Conservation (phyloP, 768 basidiomycete genomes). For the Phaffia australis region DNA sequence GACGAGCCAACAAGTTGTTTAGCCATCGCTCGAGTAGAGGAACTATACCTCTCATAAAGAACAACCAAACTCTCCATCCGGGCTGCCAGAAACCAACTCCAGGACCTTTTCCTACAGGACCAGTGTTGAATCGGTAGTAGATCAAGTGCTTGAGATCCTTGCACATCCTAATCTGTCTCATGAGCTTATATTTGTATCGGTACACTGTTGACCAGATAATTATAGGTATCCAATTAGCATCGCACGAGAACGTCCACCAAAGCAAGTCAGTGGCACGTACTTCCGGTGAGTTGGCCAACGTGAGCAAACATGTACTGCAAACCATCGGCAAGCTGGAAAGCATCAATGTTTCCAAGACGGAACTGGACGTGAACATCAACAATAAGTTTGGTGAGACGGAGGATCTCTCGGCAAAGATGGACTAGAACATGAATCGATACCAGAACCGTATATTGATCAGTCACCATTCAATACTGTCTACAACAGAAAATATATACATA, state of each 20-base stretch:
- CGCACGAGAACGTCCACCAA: background rate
- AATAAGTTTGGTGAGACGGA: slow-evolving; percentile 93
- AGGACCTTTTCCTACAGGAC: slow-evolving; percentile 97
- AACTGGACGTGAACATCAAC: slow-evolving; percentile 99
- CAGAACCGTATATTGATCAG: background rate
- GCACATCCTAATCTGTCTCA: slow-evolving; percentile 99
- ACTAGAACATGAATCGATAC: background rate
- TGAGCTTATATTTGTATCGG: slow-evolving; percentile 99
- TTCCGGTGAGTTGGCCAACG: slow-evolving; percentile 94
- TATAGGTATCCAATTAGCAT: background rate
- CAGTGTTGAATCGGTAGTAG: slow-evolving; percentile 98
- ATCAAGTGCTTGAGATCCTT: slow-evolving; percentile 81
- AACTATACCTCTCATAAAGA: slow-evolving; percentile 98
- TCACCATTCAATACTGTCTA: no score
- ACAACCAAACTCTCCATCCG: slow-evolving; percentile 98
- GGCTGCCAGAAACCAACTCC: slow-evolving; percentile 99
- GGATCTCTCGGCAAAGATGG: slow-evolving; percentile 82
- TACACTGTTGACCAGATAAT: slow-evolving; percentile 50
- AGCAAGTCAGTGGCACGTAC: slow-evolving; percentile 9
- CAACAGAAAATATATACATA: slow-evolving; percentile 5
- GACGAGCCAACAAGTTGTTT: slow-evolving; percentile 90
- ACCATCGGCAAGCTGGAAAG: slow-evolving; percentile 97
- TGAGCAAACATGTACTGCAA: slow-evolving; percentile 96
- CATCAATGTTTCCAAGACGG: slow-evolving; percentile 94
- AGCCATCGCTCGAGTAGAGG: slow-evolving; percentile 96